Conservation (phyloP, 1,139 yeast species). For the Hansenula lynferdii region DNA sequence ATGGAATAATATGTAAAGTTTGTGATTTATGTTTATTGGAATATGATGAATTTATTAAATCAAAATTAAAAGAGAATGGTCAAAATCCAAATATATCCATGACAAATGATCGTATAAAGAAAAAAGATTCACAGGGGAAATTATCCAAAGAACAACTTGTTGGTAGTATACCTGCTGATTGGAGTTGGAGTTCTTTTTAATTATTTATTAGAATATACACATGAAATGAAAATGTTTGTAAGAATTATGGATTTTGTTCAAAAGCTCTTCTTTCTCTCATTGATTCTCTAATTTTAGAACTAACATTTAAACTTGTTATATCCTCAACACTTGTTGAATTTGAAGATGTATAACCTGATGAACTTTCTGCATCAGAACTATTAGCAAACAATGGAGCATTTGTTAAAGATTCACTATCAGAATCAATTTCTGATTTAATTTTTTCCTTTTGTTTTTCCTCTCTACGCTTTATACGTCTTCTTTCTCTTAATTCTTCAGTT, state of each 20-base stretch:
- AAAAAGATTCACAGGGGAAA: too few relatives aligned
- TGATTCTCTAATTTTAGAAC: constrained; percentile 21
- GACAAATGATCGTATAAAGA: too few relatives aligned
- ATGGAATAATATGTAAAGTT: constrained; percentile 68
- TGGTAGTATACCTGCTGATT: constrained; percentile 22
- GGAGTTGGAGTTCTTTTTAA: constrained; percentile 24
- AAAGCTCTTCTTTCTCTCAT: constrained; percentile 22
- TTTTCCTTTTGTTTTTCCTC: constrained; percentile 19
- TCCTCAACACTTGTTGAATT: constrained; percentile 14
- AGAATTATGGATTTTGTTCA: constrained; percentile 3
- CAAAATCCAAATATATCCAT: too few relatives aligned
- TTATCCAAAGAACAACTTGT: constrained; percentile 1
- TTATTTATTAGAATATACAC: background rate
- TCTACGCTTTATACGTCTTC: constrained; percentile 32
- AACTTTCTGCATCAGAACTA: constrained; percentile 19
- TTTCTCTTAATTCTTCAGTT: constrained; percentile 47
- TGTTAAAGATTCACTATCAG: constrained; percentile 20
- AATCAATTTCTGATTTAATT: constrained; percentile 15
- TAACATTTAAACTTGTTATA: too few relatives aligned
- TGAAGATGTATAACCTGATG: constrained; percentile 5
- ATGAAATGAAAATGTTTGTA: background rate
- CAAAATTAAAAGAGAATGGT: constrained; percentile 21
- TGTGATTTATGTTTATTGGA: constrained; percentile 72
- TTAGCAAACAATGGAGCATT: constrained; percentile 19
- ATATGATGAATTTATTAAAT: constrained; percentile 46